phyloP scores from a whole-genome alignment of 352 stramenopile species.

The Globisporangium paddicum region DNA sequence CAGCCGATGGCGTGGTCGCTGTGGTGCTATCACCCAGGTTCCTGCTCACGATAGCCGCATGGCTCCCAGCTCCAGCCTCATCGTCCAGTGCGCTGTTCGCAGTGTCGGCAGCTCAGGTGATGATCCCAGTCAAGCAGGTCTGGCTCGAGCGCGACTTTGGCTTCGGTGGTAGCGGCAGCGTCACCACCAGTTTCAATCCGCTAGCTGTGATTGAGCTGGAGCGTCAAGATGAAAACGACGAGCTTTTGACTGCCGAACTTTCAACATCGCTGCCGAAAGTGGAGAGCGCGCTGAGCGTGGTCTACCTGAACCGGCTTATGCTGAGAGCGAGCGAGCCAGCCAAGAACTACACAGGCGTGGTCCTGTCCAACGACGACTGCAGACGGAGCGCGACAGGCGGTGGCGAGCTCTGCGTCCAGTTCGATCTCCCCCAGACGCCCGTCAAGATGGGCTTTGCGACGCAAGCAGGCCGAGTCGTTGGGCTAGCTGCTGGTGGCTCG shows the following conservation, averaged over 20 bases:
- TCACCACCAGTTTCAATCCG: not conserved
- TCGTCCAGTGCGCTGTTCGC: not conserved
- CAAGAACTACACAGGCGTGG: not conserved
- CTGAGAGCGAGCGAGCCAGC: not conserved
- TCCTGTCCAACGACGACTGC: not conserved
- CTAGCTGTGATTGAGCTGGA: not conserved
- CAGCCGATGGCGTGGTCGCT: not conserved
- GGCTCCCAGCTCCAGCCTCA: not conserved
- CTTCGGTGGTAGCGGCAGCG: not conserved
- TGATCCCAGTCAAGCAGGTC: not conserved
- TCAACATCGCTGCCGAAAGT: not conserved
- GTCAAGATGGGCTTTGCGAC: not conserved
- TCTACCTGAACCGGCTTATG: not conserved
- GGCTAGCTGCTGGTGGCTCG: not conserved
- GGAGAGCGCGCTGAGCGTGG: not conserved
- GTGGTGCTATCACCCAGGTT: not conserved
- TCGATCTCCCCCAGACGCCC: not conserved
- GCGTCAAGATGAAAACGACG: not conserved
- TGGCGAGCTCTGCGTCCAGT: not conserved
- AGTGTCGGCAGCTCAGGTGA: not conserved
- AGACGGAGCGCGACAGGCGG: not conserved
- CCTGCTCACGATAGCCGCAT: not conserved
- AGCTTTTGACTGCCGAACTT: not conserved
- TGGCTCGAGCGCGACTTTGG: not conserved
- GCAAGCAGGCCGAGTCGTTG: not conserved